Evolutionary conservation across 192 early-diverging fungal genomes (phyloP).

Genomic region (Funneliformis mosseae): DNA sequence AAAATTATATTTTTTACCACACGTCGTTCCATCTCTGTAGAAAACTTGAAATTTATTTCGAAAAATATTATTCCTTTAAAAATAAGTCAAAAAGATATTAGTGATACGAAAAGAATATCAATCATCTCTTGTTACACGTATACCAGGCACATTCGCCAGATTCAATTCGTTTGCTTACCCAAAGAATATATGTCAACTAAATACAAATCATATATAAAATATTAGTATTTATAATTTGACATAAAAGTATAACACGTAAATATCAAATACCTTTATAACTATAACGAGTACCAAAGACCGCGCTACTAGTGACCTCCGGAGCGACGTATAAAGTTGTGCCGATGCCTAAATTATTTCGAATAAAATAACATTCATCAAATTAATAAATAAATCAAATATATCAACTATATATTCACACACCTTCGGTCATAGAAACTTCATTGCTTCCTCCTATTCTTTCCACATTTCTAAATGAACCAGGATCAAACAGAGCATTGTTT

Average conservation of each 20-base stretch:
- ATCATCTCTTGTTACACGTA: neutral
- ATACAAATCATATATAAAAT: neutral
- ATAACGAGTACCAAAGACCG: constrained; percentile 55
- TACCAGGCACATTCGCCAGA: too few species aligned
- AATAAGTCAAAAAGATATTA: neutral
- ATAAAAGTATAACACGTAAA: neutral
- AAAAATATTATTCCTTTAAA: constrained; percentile 70
- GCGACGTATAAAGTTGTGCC: constrained; percentile 94
- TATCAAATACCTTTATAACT: constrained; percentile 59
- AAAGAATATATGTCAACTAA: constrained; percentile 81
- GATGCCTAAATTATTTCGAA: constrained; percentile 48
- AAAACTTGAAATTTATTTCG: constrained; percentile 73
- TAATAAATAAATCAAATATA: neutral
- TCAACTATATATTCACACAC: neutral
- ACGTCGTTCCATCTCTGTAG: constrained; percentile 80
- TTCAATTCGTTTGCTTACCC: constrained; percentile 23
- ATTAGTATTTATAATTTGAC: neutral
- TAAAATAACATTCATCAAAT: neutral
- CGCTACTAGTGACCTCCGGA: constrained; percentile 46
- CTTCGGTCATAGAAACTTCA: constrained; percentile 73
- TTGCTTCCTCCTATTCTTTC: constrained; percentile 33
- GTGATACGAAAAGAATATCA: neutral
- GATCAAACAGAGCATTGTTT: constrained; percentile 40
- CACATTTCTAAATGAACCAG: constrained; percentile 40
- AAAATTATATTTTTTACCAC: neutral